These are phyloP conservation scores for Pisolithus tinctorius DNA, from an alignment of 768 basidiomycete genomes.

Conservation along the genomic window DNA sequence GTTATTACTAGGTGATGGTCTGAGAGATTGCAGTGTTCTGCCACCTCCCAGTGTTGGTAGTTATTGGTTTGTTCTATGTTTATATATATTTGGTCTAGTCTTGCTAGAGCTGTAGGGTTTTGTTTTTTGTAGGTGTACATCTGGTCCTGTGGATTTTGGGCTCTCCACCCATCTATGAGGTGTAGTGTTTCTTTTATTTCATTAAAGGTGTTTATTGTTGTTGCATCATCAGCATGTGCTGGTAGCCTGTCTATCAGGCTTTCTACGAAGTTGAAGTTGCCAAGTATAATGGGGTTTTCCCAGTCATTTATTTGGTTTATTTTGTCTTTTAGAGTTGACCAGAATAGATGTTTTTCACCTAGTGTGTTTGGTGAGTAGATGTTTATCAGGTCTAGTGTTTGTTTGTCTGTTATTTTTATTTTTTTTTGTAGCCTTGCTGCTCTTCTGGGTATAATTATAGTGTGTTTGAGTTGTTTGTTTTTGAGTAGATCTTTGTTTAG, in stretches of 20 bases:
- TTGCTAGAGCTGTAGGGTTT: background rate
- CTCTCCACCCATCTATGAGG: background rate
- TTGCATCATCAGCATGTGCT: constrained; percentile 7
- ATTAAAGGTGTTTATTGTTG: constrained; percentile 8
- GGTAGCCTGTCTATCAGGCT: constrained; percentile 32
- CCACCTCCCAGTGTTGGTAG: background rate
- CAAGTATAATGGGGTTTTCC: constrained; percentile 26
- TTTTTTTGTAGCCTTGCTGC: constrained; percentile 14
- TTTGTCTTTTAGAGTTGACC: constrained; percentile 7
- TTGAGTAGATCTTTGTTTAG: background rate
- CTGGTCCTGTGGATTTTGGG: background rate
- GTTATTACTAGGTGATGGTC: constrained; percentile 8
- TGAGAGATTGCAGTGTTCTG: background rate
- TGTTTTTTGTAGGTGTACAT: no score
- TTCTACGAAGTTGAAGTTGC: constrained; percentile 39
- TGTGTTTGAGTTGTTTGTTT: background rate
- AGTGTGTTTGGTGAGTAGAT: constrained; percentile 32
- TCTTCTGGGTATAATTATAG: constrained; percentile 20
- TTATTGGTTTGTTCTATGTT: accelerated
- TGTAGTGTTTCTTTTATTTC: background rate
- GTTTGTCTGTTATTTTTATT: constrained; percentile 8
- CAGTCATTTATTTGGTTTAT: constrained; percentile 8
- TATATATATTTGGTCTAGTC: background rate
- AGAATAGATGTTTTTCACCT: constrained; percentile 24
- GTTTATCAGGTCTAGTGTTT: constrained; percentile 20